phyloP scores from a whole-genome alignment of 2,329 filamentous ascomycete species.

The Pseudogymnoascus sp. region DNA sequence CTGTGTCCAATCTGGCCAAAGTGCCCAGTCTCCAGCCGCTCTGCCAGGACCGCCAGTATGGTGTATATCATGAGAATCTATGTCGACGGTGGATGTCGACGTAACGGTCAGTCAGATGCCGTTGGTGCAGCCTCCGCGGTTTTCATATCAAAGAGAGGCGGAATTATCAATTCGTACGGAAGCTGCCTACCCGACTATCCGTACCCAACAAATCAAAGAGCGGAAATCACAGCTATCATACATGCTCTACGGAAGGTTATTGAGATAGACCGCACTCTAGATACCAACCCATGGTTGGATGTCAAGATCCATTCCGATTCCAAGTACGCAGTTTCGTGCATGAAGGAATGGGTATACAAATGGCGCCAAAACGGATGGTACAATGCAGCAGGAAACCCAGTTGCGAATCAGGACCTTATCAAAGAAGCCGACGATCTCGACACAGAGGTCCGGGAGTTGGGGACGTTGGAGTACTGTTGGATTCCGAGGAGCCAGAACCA shows the following conservation, averaged over 20 bases:
- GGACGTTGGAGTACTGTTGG: constrained; percentile 29
- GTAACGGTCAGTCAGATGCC: constrained; percentile 24
- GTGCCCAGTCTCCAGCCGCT: too few relatives aligned
- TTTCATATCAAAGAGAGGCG: background rate
- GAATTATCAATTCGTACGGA: too few relatives aligned
- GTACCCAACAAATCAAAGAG: constrained; percentile 30
- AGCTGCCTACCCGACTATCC: constrained; percentile 11
- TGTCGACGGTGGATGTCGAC: constrained; percentile 30
- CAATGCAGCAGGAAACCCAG: constrained; percentile 24
- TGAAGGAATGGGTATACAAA: constrained; percentile 28
- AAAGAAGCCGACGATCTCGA: constrained; percentile 25
- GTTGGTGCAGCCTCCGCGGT: constrained; percentile 30
- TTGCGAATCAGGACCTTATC: constrained; percentile 33
- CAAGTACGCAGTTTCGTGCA: constrained; percentile 29
- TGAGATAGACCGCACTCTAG: constrained; percentile 25
- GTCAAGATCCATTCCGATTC: constrained; percentile 33
- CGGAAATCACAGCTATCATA: constrained; percentile 34
- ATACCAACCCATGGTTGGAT: constrained; percentile 16
- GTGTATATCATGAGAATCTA: constrained; percentile 30
- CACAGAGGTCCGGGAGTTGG: constrained; percentile 21
- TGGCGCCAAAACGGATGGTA: constrained; percentile 31
- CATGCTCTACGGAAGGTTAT: constrained; percentile 42
- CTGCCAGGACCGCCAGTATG: constrained; percentile 20
- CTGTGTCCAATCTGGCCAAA: too few relatives aligned
- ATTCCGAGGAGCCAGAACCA: constrained; percentile 30